Conservation (phyloP, 1,284 basidiomycete species). For the Papiliotrema fonsecae region DNA sequence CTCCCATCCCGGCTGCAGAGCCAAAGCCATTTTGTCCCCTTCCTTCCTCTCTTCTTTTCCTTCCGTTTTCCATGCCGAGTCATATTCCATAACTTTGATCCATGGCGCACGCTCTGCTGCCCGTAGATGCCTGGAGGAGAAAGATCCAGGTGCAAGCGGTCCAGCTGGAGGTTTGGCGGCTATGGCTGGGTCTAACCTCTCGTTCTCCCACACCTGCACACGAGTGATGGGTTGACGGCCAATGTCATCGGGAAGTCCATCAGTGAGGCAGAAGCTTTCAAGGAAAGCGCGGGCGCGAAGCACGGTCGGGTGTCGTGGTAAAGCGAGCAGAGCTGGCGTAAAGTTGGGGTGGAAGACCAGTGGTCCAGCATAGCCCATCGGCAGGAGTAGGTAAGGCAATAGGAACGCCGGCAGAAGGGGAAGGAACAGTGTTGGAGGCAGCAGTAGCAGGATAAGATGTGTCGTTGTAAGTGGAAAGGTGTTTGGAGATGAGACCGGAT, state of each 20-base stretch:
- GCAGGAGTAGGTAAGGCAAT: constrained; percentile 42
- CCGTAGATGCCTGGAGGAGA: constrained; percentile 29
- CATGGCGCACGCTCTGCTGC: constrained; percentile 40
- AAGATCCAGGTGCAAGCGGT: constrained; percentile 19
- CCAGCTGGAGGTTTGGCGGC: constrained; percentile 14
- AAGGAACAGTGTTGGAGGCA: constrained; percentile 40
- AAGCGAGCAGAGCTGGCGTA: constrained; percentile 15
- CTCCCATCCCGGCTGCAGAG: constrained; percentile 38
- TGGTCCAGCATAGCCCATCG: constrained; percentile 35
- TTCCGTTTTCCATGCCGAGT: constrained; percentile 3
- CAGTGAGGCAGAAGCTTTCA: constrained; percentile 35
- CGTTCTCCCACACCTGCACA: constrained; percentile 47
- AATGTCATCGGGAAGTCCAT: constrained; percentile 35
- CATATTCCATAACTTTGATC: constrained; percentile 33
- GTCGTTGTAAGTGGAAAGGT: constrained; percentile 41
- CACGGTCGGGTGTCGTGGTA: constrained; percentile 19
- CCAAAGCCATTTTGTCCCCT: constrained; percentile 26
- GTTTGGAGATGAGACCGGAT: constrained; percentile 26
- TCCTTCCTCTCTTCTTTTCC: constrained; percentile 1
- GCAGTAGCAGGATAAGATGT: constrained; percentile 35
- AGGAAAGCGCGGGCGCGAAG: constrained; percentile 17
- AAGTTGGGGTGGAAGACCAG: constrained; percentile 45
- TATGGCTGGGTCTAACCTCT: constrained; percentile 40
- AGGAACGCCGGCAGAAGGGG: constrained; percentile 35
- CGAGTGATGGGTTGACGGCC: constrained; percentile 25